Percentiles rank a stretch among this genome's conserved stretches.
phyloP scores from a whole-genome alignment of 805 yeast species.

The Tetrapisispora phaffii region DNA sequence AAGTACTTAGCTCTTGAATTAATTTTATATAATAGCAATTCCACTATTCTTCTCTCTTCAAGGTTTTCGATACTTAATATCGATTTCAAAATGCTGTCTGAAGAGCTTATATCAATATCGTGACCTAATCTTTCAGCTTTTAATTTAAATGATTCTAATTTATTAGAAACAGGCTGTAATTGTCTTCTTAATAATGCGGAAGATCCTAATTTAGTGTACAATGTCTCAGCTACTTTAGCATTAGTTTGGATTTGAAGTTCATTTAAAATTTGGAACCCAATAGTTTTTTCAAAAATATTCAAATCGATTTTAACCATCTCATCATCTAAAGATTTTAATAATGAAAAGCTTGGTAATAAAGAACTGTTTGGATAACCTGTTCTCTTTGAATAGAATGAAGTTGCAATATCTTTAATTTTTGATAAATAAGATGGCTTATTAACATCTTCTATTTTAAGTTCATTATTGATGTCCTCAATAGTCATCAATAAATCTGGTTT shows the following conservation, averaged over 20 bases:
- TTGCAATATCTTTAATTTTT: constrained; percentile 17
- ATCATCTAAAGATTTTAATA: constrained; percentile 77
- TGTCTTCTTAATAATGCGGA: constrained; percentile 80
- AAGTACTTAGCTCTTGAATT: constrained; percentile 80
- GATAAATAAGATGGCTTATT: constrained; percentile 8
- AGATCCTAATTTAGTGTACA: constrained; percentile 70
- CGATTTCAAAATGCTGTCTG: constrained; percentile 64
- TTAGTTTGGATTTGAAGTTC: constrained; percentile 79
- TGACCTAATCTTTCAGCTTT: constrained; percentile 59
- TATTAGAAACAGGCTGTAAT: constrained; percentile 69
- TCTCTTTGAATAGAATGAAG: constrained; percentile 20
- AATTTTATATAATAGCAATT: constrained; percentile 69
- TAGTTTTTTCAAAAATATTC: constrained; percentile 57
- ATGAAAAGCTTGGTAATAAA: constrained; percentile 38
- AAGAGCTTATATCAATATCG: constrained; percentile 60
- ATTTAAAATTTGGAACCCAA: constrained; percentile 49
- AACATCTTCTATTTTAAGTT: constrained; percentile 4
- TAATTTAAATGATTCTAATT: constrained; percentile 67
- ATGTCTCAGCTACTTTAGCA: constrained; percentile 71
- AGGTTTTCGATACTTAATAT: constrained; percentile 54
- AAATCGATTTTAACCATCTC: constrained; percentile 64
- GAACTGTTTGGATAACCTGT: constrained; percentile 11
- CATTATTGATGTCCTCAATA: constrained; percentile 13
- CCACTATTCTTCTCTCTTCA: constrained; percentile 59
- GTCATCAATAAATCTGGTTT: constrained; percentile 40